Conservation (phyloP, 805 yeast species). For the Nakazawaea wyomingensis region DNA sequence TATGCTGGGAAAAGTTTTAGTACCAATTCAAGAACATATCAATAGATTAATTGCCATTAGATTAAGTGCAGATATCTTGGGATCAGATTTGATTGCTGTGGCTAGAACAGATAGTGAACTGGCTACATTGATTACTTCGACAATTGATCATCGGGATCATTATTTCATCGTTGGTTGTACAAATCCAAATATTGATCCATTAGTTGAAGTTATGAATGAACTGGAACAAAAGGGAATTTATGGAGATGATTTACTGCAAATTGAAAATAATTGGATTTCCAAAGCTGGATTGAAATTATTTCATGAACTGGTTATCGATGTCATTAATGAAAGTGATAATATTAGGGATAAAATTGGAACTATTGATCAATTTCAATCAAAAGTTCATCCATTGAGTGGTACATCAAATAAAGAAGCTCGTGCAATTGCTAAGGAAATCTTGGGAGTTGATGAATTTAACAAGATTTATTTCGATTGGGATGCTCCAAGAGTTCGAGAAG, state of each 20-base stretch:
- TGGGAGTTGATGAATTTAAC: too few species aligned
- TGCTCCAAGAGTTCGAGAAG: conserved; percentile 90
- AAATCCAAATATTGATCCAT: conserved; percentile 70
- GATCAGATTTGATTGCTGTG: conserved; percentile 78
- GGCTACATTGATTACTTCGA: conserved; percentile 88
- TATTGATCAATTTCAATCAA: conserved; percentile 57
- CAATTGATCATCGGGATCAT: conserved; percentile 93
- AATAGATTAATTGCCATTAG: conserved; percentile 91
- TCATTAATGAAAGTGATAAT: conserved; percentile 51
- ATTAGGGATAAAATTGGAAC: conserved; percentile 53
- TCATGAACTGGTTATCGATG: conserved; percentile 89
- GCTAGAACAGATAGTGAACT: conserved; percentile 98
- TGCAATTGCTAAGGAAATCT: conserved; percentile 62
- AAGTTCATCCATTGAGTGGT: conserved; percentile 70
- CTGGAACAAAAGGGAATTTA: conserved; percentile 74
- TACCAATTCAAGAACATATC: conserved; percentile 96
- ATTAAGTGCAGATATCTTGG: conserved; percentile 91
- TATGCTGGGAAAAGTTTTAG: conserved; percentile 98
- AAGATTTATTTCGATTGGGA: conserved; percentile 94
- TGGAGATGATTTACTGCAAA: conserved; percentile 63
- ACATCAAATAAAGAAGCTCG: conserved; percentile 79
- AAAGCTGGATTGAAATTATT: conserved; percentile 82
- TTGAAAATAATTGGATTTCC: conserved; percentile 79
- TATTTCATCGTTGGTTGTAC: conserved; percentile 88
- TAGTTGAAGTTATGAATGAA: conserved; percentile 70